Evolutionary conservation across 2,329 filamentous ascomycete species (phyloP).

Genomic region (Alternaria angustiovoidea): DNA sequence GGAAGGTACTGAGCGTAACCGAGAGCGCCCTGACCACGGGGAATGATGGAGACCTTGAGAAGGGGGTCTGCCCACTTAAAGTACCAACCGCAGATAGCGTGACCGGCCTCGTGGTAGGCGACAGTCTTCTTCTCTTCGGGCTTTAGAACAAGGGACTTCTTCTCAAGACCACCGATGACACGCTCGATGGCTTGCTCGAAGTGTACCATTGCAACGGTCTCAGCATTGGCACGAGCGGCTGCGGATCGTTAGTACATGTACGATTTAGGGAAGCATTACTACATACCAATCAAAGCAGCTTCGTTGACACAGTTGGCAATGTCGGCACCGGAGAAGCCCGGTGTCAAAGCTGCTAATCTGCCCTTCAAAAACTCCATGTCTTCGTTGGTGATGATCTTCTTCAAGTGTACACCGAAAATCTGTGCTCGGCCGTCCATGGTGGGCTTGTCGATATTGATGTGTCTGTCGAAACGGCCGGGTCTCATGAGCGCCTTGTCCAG

Average conservation of each 20-base stretch:
- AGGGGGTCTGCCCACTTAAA: slow-evolving; percentile 96
- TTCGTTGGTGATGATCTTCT: slow-evolving; percentile 93
- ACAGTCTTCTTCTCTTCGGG: slow-evolving; percentile 95
- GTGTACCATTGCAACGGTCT: slow-evolving; percentile 84
- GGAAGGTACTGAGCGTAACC: slow-evolving; percentile 99
- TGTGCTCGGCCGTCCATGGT: slow-evolving; percentile 97
- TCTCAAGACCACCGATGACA: slow-evolving; percentile 94
- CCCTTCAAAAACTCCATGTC: slow-evolving; percentile 88
- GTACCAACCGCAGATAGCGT: slow-evolving; percentile 98
- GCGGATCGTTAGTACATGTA: slow-evolving; percentile 51
- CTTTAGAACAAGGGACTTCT: slow-evolving; percentile 92
- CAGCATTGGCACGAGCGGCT: slow-evolving; percentile 85
- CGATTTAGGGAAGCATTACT: slow-evolving; percentile 14
- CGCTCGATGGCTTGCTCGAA: slow-evolving; percentile 98
- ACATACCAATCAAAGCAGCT: slow-evolving; percentile 89
- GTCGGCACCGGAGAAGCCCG: slow-evolving; percentile 95
- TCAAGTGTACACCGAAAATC: slow-evolving; percentile 93
- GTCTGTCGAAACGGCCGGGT: slow-evolving; percentile 94
- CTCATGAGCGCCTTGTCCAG: slow-evolving; percentile 96
- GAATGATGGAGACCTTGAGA: slow-evolving; percentile 98
- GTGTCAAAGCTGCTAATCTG: slow-evolving; percentile 88
- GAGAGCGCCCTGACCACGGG: slow-evolving; percentile 89
- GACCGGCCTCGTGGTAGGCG: slow-evolving; percentile 97
- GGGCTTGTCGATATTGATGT: slow-evolving; percentile 92
- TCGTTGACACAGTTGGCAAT: slow-evolving; percentile 99